A percentile compares a stretch with the other conserved stretches of the same genome.
phyloP scores from a whole-genome alignment of 1,139 yeast species.

The Meyerozyma sp. region DNA sequence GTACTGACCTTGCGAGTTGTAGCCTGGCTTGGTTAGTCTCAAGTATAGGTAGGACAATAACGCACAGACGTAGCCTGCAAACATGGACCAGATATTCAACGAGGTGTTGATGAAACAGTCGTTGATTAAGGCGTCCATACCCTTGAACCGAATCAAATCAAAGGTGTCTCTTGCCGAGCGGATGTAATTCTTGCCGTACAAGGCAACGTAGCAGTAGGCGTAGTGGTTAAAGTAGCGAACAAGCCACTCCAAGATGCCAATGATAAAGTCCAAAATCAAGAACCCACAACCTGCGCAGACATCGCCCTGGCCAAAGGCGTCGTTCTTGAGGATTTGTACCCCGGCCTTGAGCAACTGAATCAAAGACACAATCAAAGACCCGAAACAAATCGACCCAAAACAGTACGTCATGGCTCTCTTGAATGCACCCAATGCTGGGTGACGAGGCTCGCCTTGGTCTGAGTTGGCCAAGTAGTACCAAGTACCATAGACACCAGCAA shows the following conservation, averaged over 20 bases:
- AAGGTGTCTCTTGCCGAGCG: slow-evolving; percentile 79
- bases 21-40: slow-evolving; percentile 65
- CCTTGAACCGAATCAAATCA: slow-evolving; percentile 70
- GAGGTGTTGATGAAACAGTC: slow-evolving; percentile 80
- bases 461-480: slow-evolving; percentile 82
- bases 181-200: slow-evolving; percentile 77
- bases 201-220: slow-evolving; percentile 82
- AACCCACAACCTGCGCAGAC: slow-evolving; percentile 50
- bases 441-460: slow-evolving; percentile 75
- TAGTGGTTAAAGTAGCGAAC: slow-evolving; percentile 86
- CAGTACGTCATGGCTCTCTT: slow-evolving; percentile 81
- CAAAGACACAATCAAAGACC: slow-evolving; percentile 75
- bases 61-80: slow-evolving; percentile 66
- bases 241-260: slow-evolving; percentile 69
- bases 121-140: slow-evolving; percentile 81
- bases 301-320: slow-evolving; percentile 53
- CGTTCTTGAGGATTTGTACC: slow-evolving; percentile 41
- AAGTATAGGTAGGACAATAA: slow-evolving; percentile 68
- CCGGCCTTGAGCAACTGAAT: slow-evolving; percentile 60
- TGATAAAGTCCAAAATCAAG: slow-evolving; percentile 53
- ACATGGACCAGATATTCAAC: slow-evolving; percentile 62
- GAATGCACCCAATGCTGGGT: slow-evolving; percentile 80
- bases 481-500: slow-evolving; percentile 82
- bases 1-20: slow-evolving; percentile 61
- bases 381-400: slow-evolving; percentile 87